Base-by-base conservation (phyloP, 352 stramenopile species). In the Globisporangium carolinianum region DNA sequence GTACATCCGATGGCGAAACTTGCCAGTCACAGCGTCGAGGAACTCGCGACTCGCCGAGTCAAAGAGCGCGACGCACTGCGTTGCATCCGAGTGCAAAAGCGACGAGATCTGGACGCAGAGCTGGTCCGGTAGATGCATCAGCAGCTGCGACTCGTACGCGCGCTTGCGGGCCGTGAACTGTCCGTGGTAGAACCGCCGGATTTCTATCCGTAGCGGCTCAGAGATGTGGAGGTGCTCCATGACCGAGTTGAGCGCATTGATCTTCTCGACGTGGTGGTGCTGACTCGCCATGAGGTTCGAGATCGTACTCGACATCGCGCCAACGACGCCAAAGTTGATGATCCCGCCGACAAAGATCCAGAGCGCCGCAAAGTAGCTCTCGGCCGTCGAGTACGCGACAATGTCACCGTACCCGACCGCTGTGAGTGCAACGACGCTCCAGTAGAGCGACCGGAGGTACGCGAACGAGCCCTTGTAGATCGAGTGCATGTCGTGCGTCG, bases 241-340 rank as follows among this genome's bases (percentile, higher is more conserved):
- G 12, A 83, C 65, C 15, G 62, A 71, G 46, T 89, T 91, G 3
- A 91, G 51, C 1, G 69, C 69, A 39, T 88, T 89, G 17, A 93
- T 57, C 17, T 80, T 81, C 54, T 93, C 83, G 3, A 90, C 72
- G 35, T 86, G 68, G 38, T 87, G 75, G 18, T 83, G 83, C 53
- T 85, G 74, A 0, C 66, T 67, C 0, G 79, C 81, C 39, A 87
- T 73, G 1, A 86, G 68, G n/a, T 81, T 87, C 1, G 79, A 76
- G 54, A 93, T 86, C 0, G 76, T 90, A 47, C 75, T 90, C 4
- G 81, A 93, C 75, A 93, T 93, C 0, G 83, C 83, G 1, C 81
- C 83, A 1, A 93, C 73, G 9, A 89, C 75, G 5, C 68, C 79
- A 63, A 89, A 93, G 58, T 93, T 93, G 54, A 93, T 74, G 36